Evolutionary conservation across 306 rosid species (phyloP).

Genomic region (Prunus mira): DNA sequence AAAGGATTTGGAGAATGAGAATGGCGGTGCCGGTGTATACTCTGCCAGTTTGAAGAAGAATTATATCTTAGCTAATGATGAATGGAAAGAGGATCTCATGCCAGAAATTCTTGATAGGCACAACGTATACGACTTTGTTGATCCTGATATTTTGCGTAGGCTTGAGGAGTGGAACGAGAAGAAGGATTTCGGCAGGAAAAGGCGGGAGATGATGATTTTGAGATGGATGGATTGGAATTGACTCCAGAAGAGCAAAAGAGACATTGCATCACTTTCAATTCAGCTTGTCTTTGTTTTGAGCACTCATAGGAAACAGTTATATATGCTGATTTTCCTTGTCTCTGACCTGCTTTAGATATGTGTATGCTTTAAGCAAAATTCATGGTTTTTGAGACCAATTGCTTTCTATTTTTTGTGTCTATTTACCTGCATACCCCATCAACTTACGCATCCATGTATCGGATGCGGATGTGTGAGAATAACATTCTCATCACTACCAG

Average conservation of each 20-base stretch:
- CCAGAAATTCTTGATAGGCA: conserved; percentile 93
- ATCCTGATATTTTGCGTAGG: conserved; percentile 70
- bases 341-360: background rate
- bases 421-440: background rate
- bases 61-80: conserved; percentile 71
- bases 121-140: conserved; percentile 77
- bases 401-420: background rate
- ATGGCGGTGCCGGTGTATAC: conserved; percentile 96
- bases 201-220: conserved; percentile 58
- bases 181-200: conserved; percentile 58
- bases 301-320: background rate
- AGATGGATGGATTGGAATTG: conserved; percentile 59
- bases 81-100: conserved; percentile 78
- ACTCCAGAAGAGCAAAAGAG: conserved; percentile 61
- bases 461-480: background rate
- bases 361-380: background rate
- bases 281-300: background rate
- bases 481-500: background rate
- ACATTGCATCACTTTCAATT: conserved; percentile 13
- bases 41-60: conserved; percentile 72
- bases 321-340: background rate
- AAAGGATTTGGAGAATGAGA: conserved; percentile 75
- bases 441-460: background rate
- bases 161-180: conserved; percentile 83
- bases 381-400: background rate